Evolutionary conservation across 192 early-diverging fungal genomes (phyloP), one percentile per base, ranked within the genome.

Genomic region (Coemansia sp.): DNA sequence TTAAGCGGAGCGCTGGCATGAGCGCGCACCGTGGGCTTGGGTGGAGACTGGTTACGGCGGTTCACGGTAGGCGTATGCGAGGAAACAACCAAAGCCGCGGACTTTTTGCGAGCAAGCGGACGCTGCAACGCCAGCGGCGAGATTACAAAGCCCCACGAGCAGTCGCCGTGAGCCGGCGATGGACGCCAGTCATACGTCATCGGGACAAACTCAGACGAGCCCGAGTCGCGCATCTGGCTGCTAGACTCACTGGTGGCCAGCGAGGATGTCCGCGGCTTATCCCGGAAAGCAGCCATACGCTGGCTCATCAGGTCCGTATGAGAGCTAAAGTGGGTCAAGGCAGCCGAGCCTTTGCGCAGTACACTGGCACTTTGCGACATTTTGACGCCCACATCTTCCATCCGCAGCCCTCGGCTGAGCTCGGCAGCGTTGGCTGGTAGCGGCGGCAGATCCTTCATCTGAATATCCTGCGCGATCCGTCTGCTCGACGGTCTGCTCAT

Each of bases 381-480:
- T 30, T 57, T 66, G 12, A 45, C 33, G 2, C 21, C 50, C 1
- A 12, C n/a, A 14, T 63, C 61, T 13, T 46, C 28, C 10, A 61
- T 43, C 26, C 39, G 19, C 35, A 28, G 13, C 44, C 39, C 18
- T 56, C 58, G 52, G 56, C 51, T 48, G 28, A 76, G 56, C 44
- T 68, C 65, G 0, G 61, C 45, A 12, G 72, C 72, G 37, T 70
- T 69, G 37, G 62, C 62, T 18, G 73, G 73, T 33, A 77, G 67
- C 30, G 73, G 73, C 63, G 73, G 73, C 18, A 77, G 39, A 41
- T 77, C 73, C 59, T 77, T 77, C 66, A 77, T 69, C 53, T 65
- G 63, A 11, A 77, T 54, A 44, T 77, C 73, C 10, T 67, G 63
- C 6, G 73, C 61, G 18, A 53, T 51, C 35, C 59, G 53, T 1